Conservation (phyloP, 805 yeast genomes). For the Tetrapisispora arboricola region DNA sequence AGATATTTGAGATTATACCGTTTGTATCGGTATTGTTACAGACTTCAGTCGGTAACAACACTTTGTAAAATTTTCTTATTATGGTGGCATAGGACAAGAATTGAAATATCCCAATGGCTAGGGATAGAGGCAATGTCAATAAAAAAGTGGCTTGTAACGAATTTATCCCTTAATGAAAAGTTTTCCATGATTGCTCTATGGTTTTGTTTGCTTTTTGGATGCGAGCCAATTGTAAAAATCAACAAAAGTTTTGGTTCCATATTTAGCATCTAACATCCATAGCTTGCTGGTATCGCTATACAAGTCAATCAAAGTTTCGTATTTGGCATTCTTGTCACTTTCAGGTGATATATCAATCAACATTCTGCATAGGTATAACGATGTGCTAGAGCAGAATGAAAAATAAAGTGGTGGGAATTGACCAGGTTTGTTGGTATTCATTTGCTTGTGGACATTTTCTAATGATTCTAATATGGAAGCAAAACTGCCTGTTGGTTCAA, state of each 20-base stretch:
- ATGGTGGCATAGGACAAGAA: too few relatives aligned
- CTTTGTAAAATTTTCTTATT: too few relatives aligned
- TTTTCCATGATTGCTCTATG: neutral
- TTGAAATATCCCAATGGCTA: too few relatives aligned
- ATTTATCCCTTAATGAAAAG: too few relatives aligned
- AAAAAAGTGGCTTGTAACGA: neutral
- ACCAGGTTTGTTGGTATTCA: constrained; percentile 29
- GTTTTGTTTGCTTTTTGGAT: constrained; percentile 32
- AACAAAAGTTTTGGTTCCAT: constrained; percentile 39
- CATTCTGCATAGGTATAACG: constrained; percentile 48
- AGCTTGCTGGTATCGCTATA: constrained; percentile 45
- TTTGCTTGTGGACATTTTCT: constrained; percentile 34
- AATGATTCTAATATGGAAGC: constrained; percentile 21
- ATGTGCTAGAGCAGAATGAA: constrained; percentile 48
- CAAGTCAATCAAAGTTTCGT: constrained; percentile 41
- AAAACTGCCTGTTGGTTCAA: neutral
- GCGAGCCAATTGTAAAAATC: constrained; percentile 76
- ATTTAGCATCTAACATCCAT: constrained; percentile 41
- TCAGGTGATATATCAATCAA: constrained; percentile 29
- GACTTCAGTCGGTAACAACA: too few relatives aligned
- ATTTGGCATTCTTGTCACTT: constrained; percentile 26
- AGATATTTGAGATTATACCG: too few relatives aligned
- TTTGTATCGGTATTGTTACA: too few relatives aligned
- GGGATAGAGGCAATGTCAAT: neutral
- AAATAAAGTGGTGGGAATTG: constrained; percentile 30